These are phyloP conservation scores for Aspergillus cejpii DNA, from an alignment of 2,329 filamentous ascomycete species.

Conservation along the genomic window DNA sequence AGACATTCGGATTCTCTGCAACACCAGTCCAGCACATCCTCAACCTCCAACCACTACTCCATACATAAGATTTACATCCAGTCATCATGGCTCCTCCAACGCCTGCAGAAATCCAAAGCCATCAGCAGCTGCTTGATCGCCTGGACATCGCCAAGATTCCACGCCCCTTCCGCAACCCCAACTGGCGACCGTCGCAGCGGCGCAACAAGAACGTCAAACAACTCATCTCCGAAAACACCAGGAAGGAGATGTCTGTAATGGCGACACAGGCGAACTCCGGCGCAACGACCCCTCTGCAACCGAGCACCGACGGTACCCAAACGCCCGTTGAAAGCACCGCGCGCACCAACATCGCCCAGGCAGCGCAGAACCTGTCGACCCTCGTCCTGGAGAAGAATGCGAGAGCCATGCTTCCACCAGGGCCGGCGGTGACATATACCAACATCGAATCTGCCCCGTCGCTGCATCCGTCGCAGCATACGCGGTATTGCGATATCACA, in stretches of 20 bases:
- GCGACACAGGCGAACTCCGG: constrained; percentile 80
- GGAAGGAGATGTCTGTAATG: constrained; percentile 81
- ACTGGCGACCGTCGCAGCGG: constrained; percentile 87
- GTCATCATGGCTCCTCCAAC: constrained; percentile 54
- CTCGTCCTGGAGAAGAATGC: constrained; percentile 79
- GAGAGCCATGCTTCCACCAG: constrained; percentile 43
- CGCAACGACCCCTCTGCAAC: constrained; percentile 58
- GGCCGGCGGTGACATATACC: constrained; percentile 78
- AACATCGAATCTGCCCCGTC: constrained; percentile 95
- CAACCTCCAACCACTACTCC: background rate
- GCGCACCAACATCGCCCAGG: constrained; percentile 70
- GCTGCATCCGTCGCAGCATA: constrained; percentile 67
- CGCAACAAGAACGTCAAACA: constrained; percentile 99
- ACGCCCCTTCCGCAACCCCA: constrained; percentile 82
- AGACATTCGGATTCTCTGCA: background rate
- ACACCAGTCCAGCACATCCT: background rate
- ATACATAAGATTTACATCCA: constrained; percentile 15
- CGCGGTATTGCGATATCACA: constrained; percentile 92
- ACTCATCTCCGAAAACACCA: constrained; percentile 80
- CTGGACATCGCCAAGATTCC: constrained; percentile 83
- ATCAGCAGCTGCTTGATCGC: constrained; percentile 78
- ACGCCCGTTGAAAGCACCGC: constrained; percentile 43
- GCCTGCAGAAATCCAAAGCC: constrained; percentile 69
- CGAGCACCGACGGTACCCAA: constrained; percentile 38
- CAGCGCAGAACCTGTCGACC: constrained; percentile 76